Evolutionary conservation across 148 eudicot species (phyloP), one percentile per base, ranked within the genome.

Genomic region (Fagopyrum homotropicum): DNA sequence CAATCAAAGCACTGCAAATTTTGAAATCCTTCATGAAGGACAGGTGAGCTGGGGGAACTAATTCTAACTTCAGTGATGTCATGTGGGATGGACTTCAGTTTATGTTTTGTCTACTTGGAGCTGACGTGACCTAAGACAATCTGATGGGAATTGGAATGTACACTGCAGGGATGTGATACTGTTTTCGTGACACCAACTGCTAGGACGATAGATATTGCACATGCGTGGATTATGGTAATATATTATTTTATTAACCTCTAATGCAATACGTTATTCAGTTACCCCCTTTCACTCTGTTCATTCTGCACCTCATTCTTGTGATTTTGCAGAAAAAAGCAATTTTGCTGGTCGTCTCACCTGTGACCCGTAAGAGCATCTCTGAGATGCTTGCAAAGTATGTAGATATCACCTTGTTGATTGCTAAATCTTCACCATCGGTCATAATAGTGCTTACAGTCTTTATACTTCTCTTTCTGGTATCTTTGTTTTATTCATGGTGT

Each of bases 111-210:
- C 30, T 59, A 6, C 44, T 29, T 1, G 4, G 17, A 35, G 70
- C 70, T 64, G 9, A n/a, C 3, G 35, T 64, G 45, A 64, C 40
- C 46, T 40, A 29, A n/a, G 63, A 57, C 29, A 57, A 6, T 55
- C 57, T 72, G 46, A 63, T 56, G 77, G 69, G 50, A 72, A 72
- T 56, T 74, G 47, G 77, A 69, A 63, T 60, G 73, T 87, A 80
- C 77, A 45, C 45, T 71, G 44, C 59, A 89, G 93, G 93, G 93
- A 69, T 84, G 90, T 77, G 93, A 89, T 74, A 89, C 91, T 43
- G 90, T 87, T 30, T 89, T 89, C 79, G 93, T 89, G 81, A 89
- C 93, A 72, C 86, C 93, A 72, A 89, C 93, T 9, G 89, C 93
- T 74, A 88, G 93, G 54, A 87, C 93, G 17, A 87, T 89, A 74